Evolutionary conservation across 441 rosid genomes (phyloP).

Genomic region (Cnidoscolus chayamansa): DNA sequence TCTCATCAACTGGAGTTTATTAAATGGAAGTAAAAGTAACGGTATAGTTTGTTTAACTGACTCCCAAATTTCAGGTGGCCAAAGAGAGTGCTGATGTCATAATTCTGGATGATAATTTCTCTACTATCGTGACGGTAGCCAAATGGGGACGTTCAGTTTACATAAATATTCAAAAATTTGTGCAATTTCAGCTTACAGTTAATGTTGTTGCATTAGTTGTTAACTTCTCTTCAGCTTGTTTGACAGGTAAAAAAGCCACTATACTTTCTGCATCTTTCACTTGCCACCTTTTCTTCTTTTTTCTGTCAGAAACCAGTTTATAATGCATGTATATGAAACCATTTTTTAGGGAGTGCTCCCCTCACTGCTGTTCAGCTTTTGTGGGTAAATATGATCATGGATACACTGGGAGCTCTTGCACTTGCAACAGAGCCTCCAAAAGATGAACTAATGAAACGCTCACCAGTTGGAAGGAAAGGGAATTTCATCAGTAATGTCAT

Average conservation of each 20-base stretch:
- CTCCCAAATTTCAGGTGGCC: constrained; percentile 49
- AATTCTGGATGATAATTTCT: constrained; percentile 52
- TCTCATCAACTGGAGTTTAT: neutral
- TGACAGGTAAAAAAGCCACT: constrained; percentile 56
- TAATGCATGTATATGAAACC: constrained; percentile 16
- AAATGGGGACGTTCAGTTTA: constrained; percentile 56
- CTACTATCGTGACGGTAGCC: constrained; percentile 44
- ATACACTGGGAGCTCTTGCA: constrained; percentile 56
- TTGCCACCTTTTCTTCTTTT: neutral
- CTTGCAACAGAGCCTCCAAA: constrained; percentile 52
- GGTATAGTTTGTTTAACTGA: neutral
- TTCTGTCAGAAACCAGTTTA: neutral
- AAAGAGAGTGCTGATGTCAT: constrained; percentile 60
- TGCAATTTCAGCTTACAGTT: constrained; percentile 62
- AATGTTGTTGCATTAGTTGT: constrained; percentile 47
- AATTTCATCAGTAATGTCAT: constrained; percentile 45
- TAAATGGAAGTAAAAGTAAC: neutral
- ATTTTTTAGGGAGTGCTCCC: constrained; percentile 39
- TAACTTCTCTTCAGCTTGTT: constrained; percentile 50
- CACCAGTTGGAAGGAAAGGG: constrained; percentile 44
- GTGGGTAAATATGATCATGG: constrained; percentile 64
- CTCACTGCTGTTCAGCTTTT: constrained; percentile 53
- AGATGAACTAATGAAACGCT: constrained; percentile 39
- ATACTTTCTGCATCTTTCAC: too few species aligned
- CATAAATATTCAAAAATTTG: constrained; percentile 53